Percentiles rank a stretch among this genome's conserved stretches.
Conservation (phyloP, 257 asterid genomes). For the Solanum sitiens region DNA sequence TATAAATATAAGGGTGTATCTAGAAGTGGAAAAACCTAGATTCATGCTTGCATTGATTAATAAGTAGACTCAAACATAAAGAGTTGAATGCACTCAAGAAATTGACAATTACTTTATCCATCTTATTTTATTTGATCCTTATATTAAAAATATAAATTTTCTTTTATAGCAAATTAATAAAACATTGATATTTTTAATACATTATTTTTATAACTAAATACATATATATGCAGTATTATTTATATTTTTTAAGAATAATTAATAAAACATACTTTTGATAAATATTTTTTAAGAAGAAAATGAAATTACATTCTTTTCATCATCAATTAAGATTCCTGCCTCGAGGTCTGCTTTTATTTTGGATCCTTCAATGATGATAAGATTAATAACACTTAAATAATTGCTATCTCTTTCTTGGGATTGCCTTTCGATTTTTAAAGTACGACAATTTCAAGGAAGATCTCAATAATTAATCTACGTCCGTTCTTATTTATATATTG, state of each 20-base stretch:
- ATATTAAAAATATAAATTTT: too few relatives aligned
- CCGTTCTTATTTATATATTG: too few relatives aligned
- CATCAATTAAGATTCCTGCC: background rate
- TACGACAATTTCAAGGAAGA: background rate
- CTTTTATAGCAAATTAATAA: too few relatives aligned
- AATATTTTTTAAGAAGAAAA: too few relatives aligned
- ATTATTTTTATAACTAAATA: too few relatives aligned
- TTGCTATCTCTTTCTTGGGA: conserved; percentile 1
- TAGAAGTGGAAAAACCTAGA: background rate
- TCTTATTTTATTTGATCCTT: too few relatives aligned
- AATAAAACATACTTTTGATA: too few relatives aligned
- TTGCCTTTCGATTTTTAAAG: background rate
- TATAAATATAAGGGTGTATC: background rate
- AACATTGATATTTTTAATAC: too few relatives aligned
- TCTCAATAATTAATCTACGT: background rate
- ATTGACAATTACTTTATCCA: too few relatives aligned
- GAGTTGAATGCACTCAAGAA: background rate
- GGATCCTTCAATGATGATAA: background rate
- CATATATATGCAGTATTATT: background rate
- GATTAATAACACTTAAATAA: background rate
- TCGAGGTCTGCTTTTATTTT: background rate
- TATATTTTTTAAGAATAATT: too few relatives aligned
- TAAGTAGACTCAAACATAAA: background rate
- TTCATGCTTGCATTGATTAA: background rate
- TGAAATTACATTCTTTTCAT: background rate